Evolutionary conservation across 164 flowering plant species (phyloP).

Genomic region (Vitis riparia): DNA sequence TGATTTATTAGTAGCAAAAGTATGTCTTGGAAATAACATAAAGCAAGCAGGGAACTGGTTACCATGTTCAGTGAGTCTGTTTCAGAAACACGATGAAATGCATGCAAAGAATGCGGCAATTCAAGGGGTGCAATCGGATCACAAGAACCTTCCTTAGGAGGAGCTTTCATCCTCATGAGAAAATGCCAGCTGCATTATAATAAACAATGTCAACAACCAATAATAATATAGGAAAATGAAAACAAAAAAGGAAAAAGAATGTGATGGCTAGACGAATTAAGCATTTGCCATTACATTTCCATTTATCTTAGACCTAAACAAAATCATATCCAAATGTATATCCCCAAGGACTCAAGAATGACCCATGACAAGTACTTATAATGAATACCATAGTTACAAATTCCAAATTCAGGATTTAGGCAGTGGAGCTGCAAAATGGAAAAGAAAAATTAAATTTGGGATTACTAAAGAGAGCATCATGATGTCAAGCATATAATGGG

Average conservation of each 20-base stretch:
- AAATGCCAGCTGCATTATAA: constrained; percentile 77
- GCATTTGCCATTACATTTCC: neutral
- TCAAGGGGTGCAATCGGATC: constrained; percentile 93
- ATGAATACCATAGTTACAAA: too few species aligned
- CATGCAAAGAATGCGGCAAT: constrained; percentile 88
- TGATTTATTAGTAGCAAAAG: too few species aligned
- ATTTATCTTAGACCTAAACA: neutral
- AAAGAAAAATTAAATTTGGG: too few species aligned
- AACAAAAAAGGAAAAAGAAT: neutral
- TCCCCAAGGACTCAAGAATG: too few species aligned
- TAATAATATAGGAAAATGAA: neutral
- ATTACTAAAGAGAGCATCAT: too few species aligned
- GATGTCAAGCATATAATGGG: too few species aligned
- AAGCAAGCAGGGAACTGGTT: constrained; percentile 4
- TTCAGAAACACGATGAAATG: constrained; percentile 77
- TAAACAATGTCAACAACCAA: neutral
- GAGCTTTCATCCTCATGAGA: constrained; percentile 80
- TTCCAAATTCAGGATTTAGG: too few species aligned
- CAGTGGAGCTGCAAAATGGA: too few species aligned
- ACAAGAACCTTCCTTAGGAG: constrained; percentile 62
- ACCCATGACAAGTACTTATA: too few species aligned
- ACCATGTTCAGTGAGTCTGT: constrained; percentile 66
- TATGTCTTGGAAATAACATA: neutral
- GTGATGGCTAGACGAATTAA: neutral
- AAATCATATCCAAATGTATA: neutral